Evolutionary conservation across 768 basidiomycete species (phyloP), one percentile per base, ranked within the genome.

Genomic region (Tylopilus plumbeoviolaceoides): DNA sequence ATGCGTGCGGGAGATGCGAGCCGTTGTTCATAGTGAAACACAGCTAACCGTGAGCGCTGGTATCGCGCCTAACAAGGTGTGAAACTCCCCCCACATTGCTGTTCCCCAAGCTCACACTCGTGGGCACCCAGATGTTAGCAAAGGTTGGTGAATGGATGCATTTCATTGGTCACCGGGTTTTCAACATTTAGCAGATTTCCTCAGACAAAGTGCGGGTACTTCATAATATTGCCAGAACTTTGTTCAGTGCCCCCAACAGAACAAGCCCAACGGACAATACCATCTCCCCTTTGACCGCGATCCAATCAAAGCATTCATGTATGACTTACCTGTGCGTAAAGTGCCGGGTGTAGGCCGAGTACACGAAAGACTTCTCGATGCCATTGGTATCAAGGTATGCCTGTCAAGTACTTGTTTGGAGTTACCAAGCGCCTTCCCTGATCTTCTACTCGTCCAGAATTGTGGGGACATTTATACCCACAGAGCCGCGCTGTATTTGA

Each of bases 241-340:
- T 53, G 44, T 58, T 51, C 8, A 56, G 17, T 30, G 36, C 23
- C 9, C 27, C 15, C 49, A 30, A 28, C 35, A 90, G 85, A 95
- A 98, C 68, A 98, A 98, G 70, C 95, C 94, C 3, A 91, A 95
- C 62, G 94, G 93, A 12, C 94, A 97, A 68, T 98, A 82, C 58
- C 78, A 80, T 59, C 79, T 97, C 21, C 70, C 81, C 3, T 91
- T 87, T 60, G 79, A 87, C 25, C 67, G 77, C 2, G 63, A 80
- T 27, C 72, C 77, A 8, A 86, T 98, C 59, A 78, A 78, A 44
- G 70, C 71, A 1, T 98, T 97, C 66, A 92, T 92, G 86, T 74
- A 72, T 20, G 81, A 85, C 44, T 78, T 98, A 15, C 79, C 92
- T 0, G 91, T 97, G 41, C 84, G 91, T 41, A 91, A 88, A 65